Evolutionary conservation across 305 asterid genomes (phyloP).

Genomic region (Rubia balearica): DNA sequence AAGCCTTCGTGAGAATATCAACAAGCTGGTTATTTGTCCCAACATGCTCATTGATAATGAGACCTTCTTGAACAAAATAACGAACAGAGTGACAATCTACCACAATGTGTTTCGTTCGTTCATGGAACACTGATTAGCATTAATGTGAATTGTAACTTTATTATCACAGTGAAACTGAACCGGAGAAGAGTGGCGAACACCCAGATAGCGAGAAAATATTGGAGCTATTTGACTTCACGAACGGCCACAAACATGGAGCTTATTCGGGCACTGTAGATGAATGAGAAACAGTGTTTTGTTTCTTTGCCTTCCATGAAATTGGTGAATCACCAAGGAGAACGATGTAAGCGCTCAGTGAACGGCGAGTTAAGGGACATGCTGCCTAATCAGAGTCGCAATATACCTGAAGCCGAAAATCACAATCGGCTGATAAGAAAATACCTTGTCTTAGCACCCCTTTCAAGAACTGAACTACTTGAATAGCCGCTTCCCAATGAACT

Average conservation of each 20-base stretch:
- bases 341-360: not conserved
- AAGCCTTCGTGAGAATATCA: too few species aligned
- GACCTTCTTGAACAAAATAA: not conserved
- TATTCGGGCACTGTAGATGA: not conserved
- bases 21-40: too few species aligned
- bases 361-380: not conserved
- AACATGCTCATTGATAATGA: too few species aligned
- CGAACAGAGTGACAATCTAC: conserved; percentile 11
- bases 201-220: not conserved
- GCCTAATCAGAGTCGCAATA: conserved; percentile 8
- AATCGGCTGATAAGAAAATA: not conserved
- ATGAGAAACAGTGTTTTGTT: conserved; percentile 2
- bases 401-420: not conserved
- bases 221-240: not conserved
- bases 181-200: not conserved
- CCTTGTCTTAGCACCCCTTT: conserved; percentile 5
- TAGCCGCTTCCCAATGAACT: not conserved
- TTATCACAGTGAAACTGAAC: not conserved
- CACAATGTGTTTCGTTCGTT: conserved; percentile 14
- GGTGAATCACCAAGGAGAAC: not conserved
- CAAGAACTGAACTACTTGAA: not conserved
- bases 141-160: not conserved
- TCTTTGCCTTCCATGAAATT: conserved; percentile 10
- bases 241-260: not conserved
- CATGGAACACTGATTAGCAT: not conserved